Conservation (phyloP, 306 rosid genomes). For the Pterocarpus santalinus region DNA sequence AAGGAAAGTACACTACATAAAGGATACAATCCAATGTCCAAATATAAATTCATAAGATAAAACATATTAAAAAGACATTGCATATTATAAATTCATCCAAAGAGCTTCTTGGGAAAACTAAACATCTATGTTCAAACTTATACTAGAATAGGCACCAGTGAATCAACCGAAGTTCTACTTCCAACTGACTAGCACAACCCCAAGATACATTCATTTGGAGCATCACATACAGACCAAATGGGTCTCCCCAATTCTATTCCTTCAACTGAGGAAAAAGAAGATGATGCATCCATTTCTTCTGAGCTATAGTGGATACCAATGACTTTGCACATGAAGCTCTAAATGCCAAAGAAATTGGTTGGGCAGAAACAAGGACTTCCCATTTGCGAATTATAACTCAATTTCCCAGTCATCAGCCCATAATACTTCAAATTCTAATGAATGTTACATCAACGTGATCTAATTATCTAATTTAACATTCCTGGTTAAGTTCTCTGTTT, state of each 20-base stretch:
- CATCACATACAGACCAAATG: slow-evolving; percentile 4
- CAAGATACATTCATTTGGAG: slow-evolving; percentile 6
- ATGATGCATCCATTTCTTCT: neutral
- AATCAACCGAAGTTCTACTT: slow-evolving; percentile 28
- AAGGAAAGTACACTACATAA: neutral
- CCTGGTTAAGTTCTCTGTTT: neutral
- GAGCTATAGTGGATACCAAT: neutral
- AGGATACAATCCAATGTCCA: neutral
- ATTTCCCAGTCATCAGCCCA: slow-evolving; percentile 3
- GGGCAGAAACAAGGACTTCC: neutral
- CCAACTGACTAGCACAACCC: slow-evolving; percentile 11
- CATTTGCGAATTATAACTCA: neutral
- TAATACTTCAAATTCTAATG: neutral
- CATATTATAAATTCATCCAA: slow-evolving; percentile 13
- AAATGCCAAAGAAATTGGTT: neutral
- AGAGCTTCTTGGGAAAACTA: slow-evolving; percentile 11
- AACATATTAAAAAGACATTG: neutral
- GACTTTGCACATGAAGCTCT: neutral
- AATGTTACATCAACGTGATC: neutral
- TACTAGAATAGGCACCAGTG: neutral
- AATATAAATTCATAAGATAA: neutral
- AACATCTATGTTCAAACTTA: slow-evolving; percentile 8
- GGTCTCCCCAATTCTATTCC: slow-evolving; percentile 4
- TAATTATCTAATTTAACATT: neutral
- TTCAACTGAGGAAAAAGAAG: slow-evolving; percentile 1